Conservation (phyloP, 768 basidiomycete species). For the Mycena indigotica region DNA sequence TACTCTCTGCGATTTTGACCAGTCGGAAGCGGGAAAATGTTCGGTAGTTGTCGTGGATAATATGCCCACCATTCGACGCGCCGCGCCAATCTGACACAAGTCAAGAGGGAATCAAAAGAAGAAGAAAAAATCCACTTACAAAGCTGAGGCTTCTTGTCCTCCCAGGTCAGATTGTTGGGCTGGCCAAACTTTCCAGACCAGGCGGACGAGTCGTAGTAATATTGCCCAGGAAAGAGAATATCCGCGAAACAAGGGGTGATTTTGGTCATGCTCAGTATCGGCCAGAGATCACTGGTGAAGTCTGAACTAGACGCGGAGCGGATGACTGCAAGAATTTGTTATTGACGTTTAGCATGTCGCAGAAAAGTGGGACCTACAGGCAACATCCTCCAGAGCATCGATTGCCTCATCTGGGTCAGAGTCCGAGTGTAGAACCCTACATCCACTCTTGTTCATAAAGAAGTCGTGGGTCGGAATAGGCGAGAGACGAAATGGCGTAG, state of each 20-base stretch:
- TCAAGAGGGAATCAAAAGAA: not conserved
- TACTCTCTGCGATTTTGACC: not conserved
- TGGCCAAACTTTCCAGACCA: not conserved
- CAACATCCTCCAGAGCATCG: not conserved
- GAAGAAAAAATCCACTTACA: not conserved
- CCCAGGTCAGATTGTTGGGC: slow-evolving; percentile 8
- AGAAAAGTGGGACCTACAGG: not conserved
- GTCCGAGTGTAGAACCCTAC: not conserved
- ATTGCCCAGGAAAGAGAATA: not conserved
- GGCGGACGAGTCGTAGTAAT: slow-evolving; percentile 1
- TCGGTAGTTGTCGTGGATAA: slow-evolving; percentile 10
- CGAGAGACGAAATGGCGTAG: not conserved
- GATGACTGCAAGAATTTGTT: not conserved
- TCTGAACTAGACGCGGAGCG: not conserved
- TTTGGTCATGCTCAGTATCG: slow-evolving; percentile 10
- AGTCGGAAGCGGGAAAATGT: slow-evolving; percentile 7
- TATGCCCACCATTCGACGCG: slow-evolving; percentile 5
- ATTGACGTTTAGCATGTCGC: not conserved
- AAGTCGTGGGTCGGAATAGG: not conserved
- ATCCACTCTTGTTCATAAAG: slow-evolving; percentile 1
- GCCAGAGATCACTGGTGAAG: slow-evolving; percentile 11
- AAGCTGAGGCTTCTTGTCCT: not conserved
- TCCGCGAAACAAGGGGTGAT: slow-evolving; percentile 12
- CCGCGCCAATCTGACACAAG: slow-evolving; percentile 18
- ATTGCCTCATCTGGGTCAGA: not conserved